These are phyloP conservation scores for Micromonas commoda DNA, from an alignment of 139 green algal genomes.

Conservation along the genomic window DNA sequence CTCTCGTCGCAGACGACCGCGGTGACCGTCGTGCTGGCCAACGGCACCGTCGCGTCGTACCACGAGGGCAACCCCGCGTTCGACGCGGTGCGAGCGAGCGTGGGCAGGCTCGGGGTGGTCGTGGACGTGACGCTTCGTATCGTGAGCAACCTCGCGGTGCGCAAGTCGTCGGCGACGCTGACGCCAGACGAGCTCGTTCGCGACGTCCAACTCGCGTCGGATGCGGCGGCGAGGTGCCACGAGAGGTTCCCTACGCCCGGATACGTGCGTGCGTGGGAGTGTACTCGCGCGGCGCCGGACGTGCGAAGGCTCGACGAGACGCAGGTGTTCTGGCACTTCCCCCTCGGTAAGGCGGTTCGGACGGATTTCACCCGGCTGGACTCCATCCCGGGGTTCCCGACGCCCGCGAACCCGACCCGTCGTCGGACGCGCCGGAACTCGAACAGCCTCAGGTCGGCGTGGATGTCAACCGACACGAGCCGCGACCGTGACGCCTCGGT, in stretches of 20 bases:
- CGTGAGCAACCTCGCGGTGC: conserved; percentile 38
- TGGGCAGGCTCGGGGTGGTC: conserved; percentile 67
- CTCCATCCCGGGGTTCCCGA: not conserved
- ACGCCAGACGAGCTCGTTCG: conserved; percentile 9
- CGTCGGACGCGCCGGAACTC: not conserved
- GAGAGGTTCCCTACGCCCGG: conserved; percentile 33
- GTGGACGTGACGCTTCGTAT: conserved; percentile 57
- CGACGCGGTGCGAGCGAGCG: conserved; percentile 27
- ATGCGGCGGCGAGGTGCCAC: conserved; percentile 40
- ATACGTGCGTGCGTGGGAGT: not conserved
- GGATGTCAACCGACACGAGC: no score
- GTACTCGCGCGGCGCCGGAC: not conserved
- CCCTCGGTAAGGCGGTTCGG: not conserved
- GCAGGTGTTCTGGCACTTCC: conserved; percentile 30
- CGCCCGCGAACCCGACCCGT: not conserved
- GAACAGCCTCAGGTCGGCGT: no score
- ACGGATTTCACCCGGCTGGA: not conserved
- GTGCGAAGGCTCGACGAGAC: conserved; percentile 44
- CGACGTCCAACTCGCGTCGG: not conserved
- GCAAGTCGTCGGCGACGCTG: conserved; percentile 18
- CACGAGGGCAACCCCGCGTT: conserved; percentile 50
- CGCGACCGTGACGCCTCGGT: no score
- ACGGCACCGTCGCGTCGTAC: conserved; percentile 61
- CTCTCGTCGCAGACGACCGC: conserved; percentile 22
- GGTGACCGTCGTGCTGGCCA: conserved; percentile 53